Base-by-base conservation (phyloP, 495 filamentous ascomycete species). In the Friedmanniomyces simplex region DNA sequence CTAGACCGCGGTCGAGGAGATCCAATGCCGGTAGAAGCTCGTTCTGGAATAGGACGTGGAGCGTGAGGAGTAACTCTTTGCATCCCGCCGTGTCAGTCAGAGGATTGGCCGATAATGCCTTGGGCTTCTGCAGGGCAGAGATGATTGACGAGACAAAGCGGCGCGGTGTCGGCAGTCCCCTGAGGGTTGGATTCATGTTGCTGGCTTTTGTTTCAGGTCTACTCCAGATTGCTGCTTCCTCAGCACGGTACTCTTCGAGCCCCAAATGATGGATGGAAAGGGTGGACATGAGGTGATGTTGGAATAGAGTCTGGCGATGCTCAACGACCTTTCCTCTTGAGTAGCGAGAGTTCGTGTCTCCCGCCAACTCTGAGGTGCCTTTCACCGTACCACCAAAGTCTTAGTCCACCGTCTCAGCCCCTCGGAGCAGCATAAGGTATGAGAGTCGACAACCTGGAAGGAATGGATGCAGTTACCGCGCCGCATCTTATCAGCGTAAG, bases 1-100 rank as follows among this genome's bases (percentile, higher is more conserved):
- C 82, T 0, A 89, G 74, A 7, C 76, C 68, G 11, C 89, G 77
- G 65, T 96, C 90, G 4, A 96, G 76, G 1, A 95, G 76, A 63
- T 95, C 89, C 1, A 96, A 76, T 0, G 89, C 87, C 2, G 87
- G 85, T 0, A 95, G 79, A 1, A 84, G 67, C 47, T 76, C 73
- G 12, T 71, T 68, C 1, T 81, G 83, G 64, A 83, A 83, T n/a
- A 87, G 66, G 4, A 81, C 78, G 68, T 86, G 82, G 1, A 87
- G 72, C 0, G 83, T 83, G 32, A 78, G 71, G 45, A 86, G 64
- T 24, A 81, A 63, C 12, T 67, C n/a, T 42, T 65, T 62, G 26
- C 39, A 37, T 1, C 39, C n/a, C n/a, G 36, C 25, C 13, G 21
- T 42, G 30, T 59, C 20, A 5, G 16, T 42, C 8, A 66, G 54